Evolutionary conservation across 2,329 filamentous ascomycete genomes (phyloP), one percentile per base, ranked within the genome.

Genomic region (Phialophora expanda): DNA sequence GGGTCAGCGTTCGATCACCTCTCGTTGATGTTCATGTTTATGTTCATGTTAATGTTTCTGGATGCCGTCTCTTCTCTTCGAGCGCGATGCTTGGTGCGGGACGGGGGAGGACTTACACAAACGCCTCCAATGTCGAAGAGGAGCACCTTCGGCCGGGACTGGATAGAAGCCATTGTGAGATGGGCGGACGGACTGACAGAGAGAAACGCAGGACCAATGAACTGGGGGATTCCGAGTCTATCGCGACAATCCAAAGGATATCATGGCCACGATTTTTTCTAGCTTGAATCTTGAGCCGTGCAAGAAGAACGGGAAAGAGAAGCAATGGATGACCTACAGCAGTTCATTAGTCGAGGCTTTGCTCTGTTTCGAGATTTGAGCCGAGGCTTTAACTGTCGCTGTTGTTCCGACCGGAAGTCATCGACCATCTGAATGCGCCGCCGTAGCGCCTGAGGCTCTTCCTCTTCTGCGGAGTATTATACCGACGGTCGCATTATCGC

Each of bases 101-200:
- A 44, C 1, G 17, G 38, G 28, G 14, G 14, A 8, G 38, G 60
- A 88, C 92, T 84, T 89, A 97, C 94, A 84, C 92, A 96, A 72
- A 99, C 95, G 68, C 95, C 95, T 46, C 95, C 95, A 72, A 99
- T 95, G 79, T 99, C 95, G 77, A 98, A 98, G 24, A 99, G 83
- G 34, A 96, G 81, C 62, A 91, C 91, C 72, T 90, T 90, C 32
- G 91, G 90, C 64, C 63, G 61, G 54, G 57, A 38, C 24, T 66
- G 66, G 14, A n/a, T 8, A 8, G 38, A 44, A 44, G 38, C 38
- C 38, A 44, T 44, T 44, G 38, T 44, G 38, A 44, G 38, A 9
- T n/a, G 17, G 38, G 8, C 17, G 2, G 6, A 3, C 11, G 9
- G 46, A 50, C 20, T 2, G 17, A 48, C 22, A 22, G 20, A 24